These are phyloP conservation scores for Trichoderma atrobrunneum DNA, from an alignment of 2,329 filamentous ascomycete genomes.

Conservation along the genomic window DNA sequence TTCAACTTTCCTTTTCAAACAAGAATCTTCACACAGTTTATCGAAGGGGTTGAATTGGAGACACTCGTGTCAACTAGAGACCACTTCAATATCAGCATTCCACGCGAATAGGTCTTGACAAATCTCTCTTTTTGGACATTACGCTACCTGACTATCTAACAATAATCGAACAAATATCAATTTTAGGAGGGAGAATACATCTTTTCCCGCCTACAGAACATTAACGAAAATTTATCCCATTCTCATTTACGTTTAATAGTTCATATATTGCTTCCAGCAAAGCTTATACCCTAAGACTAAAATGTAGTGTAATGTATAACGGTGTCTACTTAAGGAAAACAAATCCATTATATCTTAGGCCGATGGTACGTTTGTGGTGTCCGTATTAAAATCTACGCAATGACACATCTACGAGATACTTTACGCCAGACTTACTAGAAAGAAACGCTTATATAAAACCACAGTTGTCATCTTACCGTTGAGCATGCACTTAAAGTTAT, in stretches of 20 bases:
- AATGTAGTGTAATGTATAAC: not conserved
- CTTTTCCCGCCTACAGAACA: too few relatives aligned
- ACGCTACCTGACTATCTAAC: too few relatives aligned
- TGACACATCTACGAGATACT: not conserved
- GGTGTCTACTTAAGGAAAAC: not conserved
- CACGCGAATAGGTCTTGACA: too few relatives aligned
- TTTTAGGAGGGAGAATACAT: too few relatives aligned
- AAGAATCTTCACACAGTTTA: too few relatives aligned
- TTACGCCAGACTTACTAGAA: not conserved
- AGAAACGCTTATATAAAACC: not conserved
- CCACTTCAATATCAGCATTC: too few relatives aligned
- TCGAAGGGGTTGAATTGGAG: not conserved
- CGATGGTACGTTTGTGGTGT: not conserved
- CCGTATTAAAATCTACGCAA: not conserved
- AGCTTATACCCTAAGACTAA: fast-evolving
- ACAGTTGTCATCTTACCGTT: not conserved
- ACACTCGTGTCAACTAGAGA: not conserved
- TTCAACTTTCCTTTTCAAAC: too few relatives aligned
- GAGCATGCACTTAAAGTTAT: not conserved
- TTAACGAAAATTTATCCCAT: not conserved
- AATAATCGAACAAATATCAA: not conserved
- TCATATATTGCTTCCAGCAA: not conserved
- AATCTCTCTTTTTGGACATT: too few relatives aligned
- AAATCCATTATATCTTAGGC: not conserved
- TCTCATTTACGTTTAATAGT: not conserved